Evolutionary conservation across 768 basidiomycete genomes (phyloP), one percentile per base, ranked within the genome.

Genomic region (Amanita inopinata): DNA sequence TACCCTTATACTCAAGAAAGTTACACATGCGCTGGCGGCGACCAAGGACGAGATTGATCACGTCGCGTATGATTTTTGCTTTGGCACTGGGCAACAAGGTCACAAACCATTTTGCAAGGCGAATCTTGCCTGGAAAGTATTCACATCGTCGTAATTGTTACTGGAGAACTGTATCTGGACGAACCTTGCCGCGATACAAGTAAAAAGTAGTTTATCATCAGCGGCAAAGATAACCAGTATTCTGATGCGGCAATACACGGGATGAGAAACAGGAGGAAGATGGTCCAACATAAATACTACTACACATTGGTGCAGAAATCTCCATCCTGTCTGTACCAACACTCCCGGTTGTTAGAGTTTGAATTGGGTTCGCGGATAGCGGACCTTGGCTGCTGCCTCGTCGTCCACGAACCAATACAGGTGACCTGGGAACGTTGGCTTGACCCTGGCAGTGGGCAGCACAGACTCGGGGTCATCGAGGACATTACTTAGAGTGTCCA

Each of bases 151-250:
- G 37, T 33, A 46, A n/a, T 25, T 38, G 20, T 20, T 34, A 36
- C 24, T 20, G 38, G 35, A 28, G 32, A 20, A 43, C 32, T 14
- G 18, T 11, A 40, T 42, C 38, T 51, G 17, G 5, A 24, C 27
- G 54, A 49, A 64, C 88, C 96, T 83, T 99, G 96, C 48, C 96
- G 80, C 38, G 94, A 97, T 48, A 99, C 90, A 40, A 99, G 84
- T 40, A 99, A 78, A 58, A 99, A 84, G 74, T 97, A 98, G 73
- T 88, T 92, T 71, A 98, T 87, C 84, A 90, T 88, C n/a, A n/a
- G n/a, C n/a, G n/a, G n/a, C n/a, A n/a, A n/a, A n/a, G n/a, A n/a
- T n/a, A n/a, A n/a, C n/a, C n/a, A n/a, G n/a, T n/a, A n/a, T n/a
- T n/a, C n/a, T n/a, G n/a, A n/a, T n/a, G n/a, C n/a, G n/a, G n/a